phyloP scores from a whole-genome alignment of 169 alveolate genomes.

The Miamiensis avidus region DNA sequence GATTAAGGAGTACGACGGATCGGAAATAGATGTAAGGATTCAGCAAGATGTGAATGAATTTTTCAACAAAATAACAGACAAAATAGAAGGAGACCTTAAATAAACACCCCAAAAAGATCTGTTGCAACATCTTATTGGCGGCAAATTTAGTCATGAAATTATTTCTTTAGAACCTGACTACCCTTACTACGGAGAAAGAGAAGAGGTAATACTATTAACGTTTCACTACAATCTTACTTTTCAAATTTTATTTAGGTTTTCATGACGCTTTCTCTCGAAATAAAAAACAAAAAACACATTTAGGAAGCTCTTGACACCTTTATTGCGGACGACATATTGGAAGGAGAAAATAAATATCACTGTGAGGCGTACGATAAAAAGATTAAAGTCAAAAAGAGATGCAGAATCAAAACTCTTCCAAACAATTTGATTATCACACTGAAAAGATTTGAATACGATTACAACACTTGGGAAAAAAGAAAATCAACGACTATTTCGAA shows the following conservation, averaged over 20 bases:
- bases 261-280: conserved; percentile 72
- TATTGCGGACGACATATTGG: conserved; percentile 81
- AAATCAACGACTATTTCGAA: conserved; percentile 86
- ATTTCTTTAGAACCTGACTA: conserved; percentile 68
- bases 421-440: conserved; percentile 71
- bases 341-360: conserved; percentile 84
- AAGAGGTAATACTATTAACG: too few species aligned
- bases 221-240: too few species aligned
- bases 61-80: conserved; percentile 72
- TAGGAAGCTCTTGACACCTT: conserved; percentile 80
- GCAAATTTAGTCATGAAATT: conserved; percentile 72
- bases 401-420: conserved; percentile 69
- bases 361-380: conserved; percentile 82
- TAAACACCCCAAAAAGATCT: conserved; percentile 55
- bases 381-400: conserved; percentile 76
- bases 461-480: conserved; percentile 68
- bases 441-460: conserved; percentile 87
- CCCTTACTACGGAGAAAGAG: conserved; percentile 75
- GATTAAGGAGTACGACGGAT: conserved; percentile 68
- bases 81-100: conserved; percentile 70
- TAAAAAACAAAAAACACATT: conserved; percentile 70
- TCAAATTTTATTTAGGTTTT: too few species aligned
- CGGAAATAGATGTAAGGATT: conserved; percentile 64
- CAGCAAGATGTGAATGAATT: conserved; percentile 88
- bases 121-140: conserved; percentile 71